Evolutionary conservation across 129 eudicot species (phyloP), one percentile per base, ranked within the genome.

Genomic region (Saussurea involucrata): DNA sequence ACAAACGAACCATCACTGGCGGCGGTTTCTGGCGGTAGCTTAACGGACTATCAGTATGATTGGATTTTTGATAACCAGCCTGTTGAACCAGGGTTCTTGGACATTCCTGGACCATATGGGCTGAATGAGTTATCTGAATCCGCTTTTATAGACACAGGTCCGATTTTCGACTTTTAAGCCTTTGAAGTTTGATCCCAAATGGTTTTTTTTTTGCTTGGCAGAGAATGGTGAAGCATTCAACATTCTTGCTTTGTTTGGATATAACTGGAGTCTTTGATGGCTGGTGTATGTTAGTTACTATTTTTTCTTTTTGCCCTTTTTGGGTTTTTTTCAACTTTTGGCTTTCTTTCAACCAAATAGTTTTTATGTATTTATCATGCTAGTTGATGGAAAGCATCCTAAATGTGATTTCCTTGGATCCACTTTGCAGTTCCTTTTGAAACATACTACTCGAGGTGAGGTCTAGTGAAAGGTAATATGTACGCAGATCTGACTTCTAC

Each of bases 31-130:
- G 85, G 29, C 11, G 33, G 29, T 22, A 29, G 63, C 34, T 29
- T 85, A 8, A 68, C 67, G 8, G 86, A 87, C 44, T 82, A 79
- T 67, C 82, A 55, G 78, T 80, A 66, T 72, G 95, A 85, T 84
- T 89, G 90, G 90, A 77, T 78, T 46, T 77, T 80, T 29, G 90
- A 85, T 55, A 69, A 73, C 76, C 86, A 80, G 55, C 77, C 92
- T 18, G 69, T 67, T 58, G 83, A 78, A 77, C 68, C 86, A n/a
- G 90, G 81, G 55, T 66, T 77, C 66, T 7, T 68, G 24, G 85
- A 81, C 34, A 74, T 4, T 20, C 27, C 70, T 42, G 72, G 34
- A 5, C 44, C 84, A 1, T 79, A 81, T 20, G 77, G 66, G 32
- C 55, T 78, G 69, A 66, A 77, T 60, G 83, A 63, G 49, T 82